phyloP scores from a whole-genome alignment of 164 flowering plant species.

The Aristolochia fimbriata region DNA sequence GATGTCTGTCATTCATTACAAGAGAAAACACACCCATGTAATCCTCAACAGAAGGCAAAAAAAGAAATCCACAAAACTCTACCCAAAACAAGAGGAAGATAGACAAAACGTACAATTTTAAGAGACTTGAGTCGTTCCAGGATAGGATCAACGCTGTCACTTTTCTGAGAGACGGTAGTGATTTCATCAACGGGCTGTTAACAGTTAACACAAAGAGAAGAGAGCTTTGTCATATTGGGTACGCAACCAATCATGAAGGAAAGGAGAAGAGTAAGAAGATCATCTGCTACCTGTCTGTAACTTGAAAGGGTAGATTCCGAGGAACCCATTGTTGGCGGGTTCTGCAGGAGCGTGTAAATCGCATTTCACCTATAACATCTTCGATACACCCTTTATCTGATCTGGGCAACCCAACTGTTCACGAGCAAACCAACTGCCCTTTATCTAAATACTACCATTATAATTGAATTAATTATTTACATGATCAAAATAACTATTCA shows the following conservation, averaged over 20 bases:
- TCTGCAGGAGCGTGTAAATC: too few relatives aligned
- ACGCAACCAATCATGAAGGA: not conserved
- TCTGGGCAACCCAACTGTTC: too few relatives aligned
- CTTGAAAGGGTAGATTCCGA: too few relatives aligned
- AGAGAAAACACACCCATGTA: slow-evolving; percentile 2
- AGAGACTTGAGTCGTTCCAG: slow-evolving; percentile 65
- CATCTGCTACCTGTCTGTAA: too few relatives aligned
- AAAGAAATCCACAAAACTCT: slow-evolving; percentile 1
- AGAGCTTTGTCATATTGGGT: not conserved
- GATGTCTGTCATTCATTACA: slow-evolving; percentile 34
- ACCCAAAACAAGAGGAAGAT: not conserved
- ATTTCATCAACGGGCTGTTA: slow-evolving; percentile 45
- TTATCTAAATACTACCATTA: too few relatives aligned
- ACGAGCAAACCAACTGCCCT: not conserved
- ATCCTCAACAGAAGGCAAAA: not conserved
- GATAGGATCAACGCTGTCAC: slow-evolving; percentile 54
- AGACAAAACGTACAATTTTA: slow-evolving; percentile 42
- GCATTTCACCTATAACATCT: too few relatives aligned
- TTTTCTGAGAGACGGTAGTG: slow-evolving; percentile 63
- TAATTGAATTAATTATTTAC: too few relatives aligned
- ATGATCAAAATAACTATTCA: too few relatives aligned
- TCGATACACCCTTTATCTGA: too few relatives aligned
- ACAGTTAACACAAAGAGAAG: slow-evolving; percentile 3
- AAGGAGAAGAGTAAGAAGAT: not conserved
- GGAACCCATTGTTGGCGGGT: too few relatives aligned